Evolutionary conservation across 371 early-diverging fungal genomes (phyloP).

Genomic region (Capillidium rhysosporum): DNA sequence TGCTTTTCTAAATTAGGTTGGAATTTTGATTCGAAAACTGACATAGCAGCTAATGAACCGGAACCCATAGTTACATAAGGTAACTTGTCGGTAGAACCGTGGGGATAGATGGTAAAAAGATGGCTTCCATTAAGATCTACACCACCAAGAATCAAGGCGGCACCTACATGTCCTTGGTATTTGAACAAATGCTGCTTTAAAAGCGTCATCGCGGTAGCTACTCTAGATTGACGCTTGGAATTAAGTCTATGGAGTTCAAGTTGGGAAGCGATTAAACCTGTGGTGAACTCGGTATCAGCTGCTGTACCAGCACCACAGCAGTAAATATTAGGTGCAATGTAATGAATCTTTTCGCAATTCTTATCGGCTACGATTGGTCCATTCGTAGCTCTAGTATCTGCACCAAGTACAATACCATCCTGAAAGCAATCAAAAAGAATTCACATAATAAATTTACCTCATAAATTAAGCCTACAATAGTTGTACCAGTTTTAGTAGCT

Average conservation of each 20-base stretch:
- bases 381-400: conserved; percentile 98
- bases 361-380: conserved; percentile 98
- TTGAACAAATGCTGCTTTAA: conserved; percentile 90
- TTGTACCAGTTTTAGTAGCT: conserved; percentile 96
- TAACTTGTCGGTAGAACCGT: conserved; percentile 91
- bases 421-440: conserved; percentile 10
- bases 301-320: conserved; percentile 99
- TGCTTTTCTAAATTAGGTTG: conserved; percentile 68
- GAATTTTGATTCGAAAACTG: conserved; percentile 87
- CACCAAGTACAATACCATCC: conserved; percentile 96
- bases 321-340: conserved; percentile 97
- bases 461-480: conserved; percentile 88
- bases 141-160: conserved; percentile 96
- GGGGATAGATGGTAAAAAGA: conserved; percentile 88
- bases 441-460: conserved; percentile 27
- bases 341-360: conserved; percentile 98
- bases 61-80: conserved; percentile 97
- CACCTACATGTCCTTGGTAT: conserved; percentile 96
- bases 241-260: conserved; percentile 81
- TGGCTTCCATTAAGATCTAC: conserved; percentile 84
- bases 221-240: conserved; percentile 76
- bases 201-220: conserved; percentile 90
- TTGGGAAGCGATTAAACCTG: conserved; percentile 79
- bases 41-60: conserved; percentile 95
- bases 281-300: conserved; percentile 96